These are phyloP conservation scores for Wickerhamiella parazyma DNA, from an alignment of 805 yeast genomes.

Conservation along the genomic window DNA sequence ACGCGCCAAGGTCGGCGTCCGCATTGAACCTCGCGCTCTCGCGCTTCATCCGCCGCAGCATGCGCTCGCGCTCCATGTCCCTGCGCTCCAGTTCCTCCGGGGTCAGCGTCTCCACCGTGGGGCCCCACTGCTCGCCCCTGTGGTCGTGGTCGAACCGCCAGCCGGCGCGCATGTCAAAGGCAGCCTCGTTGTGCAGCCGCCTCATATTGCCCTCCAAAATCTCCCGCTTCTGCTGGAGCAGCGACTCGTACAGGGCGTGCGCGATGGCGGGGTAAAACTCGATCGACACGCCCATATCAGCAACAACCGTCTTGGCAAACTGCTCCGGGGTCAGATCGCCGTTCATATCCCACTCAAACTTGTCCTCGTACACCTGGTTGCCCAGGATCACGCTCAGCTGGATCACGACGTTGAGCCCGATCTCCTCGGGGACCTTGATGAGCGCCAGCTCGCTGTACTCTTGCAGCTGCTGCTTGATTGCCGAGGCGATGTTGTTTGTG, in stretches of 20 bases:
- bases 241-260: constrained; percentile 69
- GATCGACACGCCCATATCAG: constrained; percentile 68
- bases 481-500: constrained; percentile 49
- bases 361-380: constrained; percentile 75
- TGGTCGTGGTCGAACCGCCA: constrained; percentile 60
- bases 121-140: constrained; percentile 75
- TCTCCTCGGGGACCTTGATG: constrained; percentile 53
- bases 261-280: constrained; percentile 88
- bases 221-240: constrained; percentile 66
- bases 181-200: constrained; percentile 43
- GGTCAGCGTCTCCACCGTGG: constrained; percentile 69
- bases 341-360: constrained; percentile 82
- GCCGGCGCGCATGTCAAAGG: constrained; percentile 50
- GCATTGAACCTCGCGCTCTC: constrained; percentile 68
- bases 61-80: constrained; percentile 89
- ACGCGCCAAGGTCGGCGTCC: constrained; percentile 30
- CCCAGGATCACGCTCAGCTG: constrained; percentile 73
- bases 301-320: constrained; percentile 70
- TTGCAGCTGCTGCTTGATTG: constrained; percentile 69
- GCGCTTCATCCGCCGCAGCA: constrained; percentile 79
- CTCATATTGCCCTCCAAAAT: constrained; percentile 54
- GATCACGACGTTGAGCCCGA: constrained; percentile 59
- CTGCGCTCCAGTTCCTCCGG: constrained; percentile 91
- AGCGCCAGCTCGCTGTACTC: constrained; percentile 53
- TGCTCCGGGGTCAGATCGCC: constrained; percentile 55